Conservation (phyloP, 129 eudicot genomes). For the Lonicera japonica region DNA sequence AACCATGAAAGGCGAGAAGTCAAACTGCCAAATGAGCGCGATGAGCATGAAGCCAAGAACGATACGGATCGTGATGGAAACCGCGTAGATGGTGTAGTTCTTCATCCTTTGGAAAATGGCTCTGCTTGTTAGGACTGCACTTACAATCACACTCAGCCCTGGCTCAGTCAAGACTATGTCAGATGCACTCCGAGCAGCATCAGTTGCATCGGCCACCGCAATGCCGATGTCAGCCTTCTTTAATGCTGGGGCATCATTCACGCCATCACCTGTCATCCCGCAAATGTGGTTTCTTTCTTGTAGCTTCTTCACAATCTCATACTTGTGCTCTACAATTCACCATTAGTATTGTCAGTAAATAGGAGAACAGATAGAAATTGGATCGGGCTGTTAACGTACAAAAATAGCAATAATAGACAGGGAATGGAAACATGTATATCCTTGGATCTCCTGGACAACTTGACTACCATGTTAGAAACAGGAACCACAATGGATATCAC, state of each 20-base stretch:
- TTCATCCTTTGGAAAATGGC: conserved; percentile 92
- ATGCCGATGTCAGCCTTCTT: conserved; percentile 81
- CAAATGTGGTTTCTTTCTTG: conserved; percentile 76
- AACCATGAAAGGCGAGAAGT: conserved; percentile 89
- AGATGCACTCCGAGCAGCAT: conserved; percentile 82
- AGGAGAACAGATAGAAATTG: too few species aligned
- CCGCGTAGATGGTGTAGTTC: conserved; percentile 86
- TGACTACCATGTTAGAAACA: too few species aligned
- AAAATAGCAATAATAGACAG: too few species aligned
- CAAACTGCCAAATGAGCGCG: conserved; percentile 79
- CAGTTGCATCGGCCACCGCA: conserved; percentile 88
- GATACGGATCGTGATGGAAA: conserved; percentile 80
- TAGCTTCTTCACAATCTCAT: conserved; percentile 79
- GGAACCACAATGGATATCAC: too few species aligned
- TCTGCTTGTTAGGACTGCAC: conserved; percentile 72
- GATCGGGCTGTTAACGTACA: too few species aligned
- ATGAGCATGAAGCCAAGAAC: conserved; percentile 83
- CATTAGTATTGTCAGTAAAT: too few species aligned
- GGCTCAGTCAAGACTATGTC: conserved; percentile 84
- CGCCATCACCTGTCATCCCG: conserved; percentile 94
- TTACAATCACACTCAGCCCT: conserved; percentile 66
- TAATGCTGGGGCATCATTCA: conserved; percentile 82
- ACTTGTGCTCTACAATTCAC: conserved; percentile 78
- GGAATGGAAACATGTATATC: too few species aligned
- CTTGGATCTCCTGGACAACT: too few species aligned